Evolutionary conservation across 2,329 filamentous ascomycete species (phyloP).

Genomic region (Cladophialophora chaetospira): DNA sequence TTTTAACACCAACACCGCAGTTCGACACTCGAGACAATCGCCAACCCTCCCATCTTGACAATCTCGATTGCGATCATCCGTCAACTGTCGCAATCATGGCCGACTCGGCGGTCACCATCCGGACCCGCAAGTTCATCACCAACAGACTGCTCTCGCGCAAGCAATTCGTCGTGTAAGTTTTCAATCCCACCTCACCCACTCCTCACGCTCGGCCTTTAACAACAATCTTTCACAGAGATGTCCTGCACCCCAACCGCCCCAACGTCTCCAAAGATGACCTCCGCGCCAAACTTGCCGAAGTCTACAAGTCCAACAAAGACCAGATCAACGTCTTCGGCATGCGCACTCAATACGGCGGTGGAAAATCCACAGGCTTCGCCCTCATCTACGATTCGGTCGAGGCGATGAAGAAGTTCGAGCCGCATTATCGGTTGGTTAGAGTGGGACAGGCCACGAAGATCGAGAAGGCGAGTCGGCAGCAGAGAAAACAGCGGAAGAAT

Average conservation of each 20-base stretch:
- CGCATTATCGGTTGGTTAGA: slow-evolving; percentile 92
- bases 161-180: slow-evolving; percentile 98
- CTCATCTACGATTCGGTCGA: slow-evolving; percentile 98
- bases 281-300: slow-evolving; percentile 85
- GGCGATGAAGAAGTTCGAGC: slow-evolving; percentile 99
- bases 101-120: slow-evolving; percentile 75
- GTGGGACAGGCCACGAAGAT: slow-evolving; percentile 91
- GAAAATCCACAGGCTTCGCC: slow-evolving; percentile 98
- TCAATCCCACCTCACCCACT: slow-evolving; percentile 5
- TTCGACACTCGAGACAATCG: too few relatives aligned
- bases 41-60: slow-evolving; percentile 7
- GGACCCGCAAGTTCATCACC: slow-evolving; percentile 99
- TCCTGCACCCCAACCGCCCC: slow-evolving; percentile 97
- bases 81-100: slow-evolving; percentile 70
- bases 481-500: slow-evolving; percentile 99
- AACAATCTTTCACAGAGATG: slow-evolving; percentile 67
- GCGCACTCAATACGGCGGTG: slow-evolving; percentile 98
- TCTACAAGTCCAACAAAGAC: slow-evolving; percentile 99
- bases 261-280: slow-evolving; percentile 99
- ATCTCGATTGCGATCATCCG: slow-evolving; percentile 21
- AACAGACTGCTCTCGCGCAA: slow-evolving; percentile 98
- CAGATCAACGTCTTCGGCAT: slow-evolving; percentile 98
- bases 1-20: too few relatives aligned
- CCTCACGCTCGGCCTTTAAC: background rate
- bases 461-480: slow-evolving; percentile 97